These are phyloP conservation scores for Parmelia sp. DNA, from an alignment of 495 filamentous ascomycete genomes.

Conservation along the genomic window DNA sequence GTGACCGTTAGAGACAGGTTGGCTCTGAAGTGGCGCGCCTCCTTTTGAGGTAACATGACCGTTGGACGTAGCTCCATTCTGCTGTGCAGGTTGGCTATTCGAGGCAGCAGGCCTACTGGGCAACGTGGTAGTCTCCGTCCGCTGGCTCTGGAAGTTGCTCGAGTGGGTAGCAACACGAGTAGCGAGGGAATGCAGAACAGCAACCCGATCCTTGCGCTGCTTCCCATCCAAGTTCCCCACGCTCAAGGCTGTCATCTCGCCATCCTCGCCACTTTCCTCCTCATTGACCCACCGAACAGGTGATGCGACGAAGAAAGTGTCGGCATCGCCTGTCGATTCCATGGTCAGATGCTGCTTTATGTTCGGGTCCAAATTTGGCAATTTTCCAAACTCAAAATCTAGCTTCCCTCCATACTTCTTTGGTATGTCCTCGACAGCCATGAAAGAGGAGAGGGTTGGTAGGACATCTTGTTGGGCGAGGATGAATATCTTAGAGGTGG, in stretches of 20 bases:
- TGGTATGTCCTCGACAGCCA: conserved; percentile 73
- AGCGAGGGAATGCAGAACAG: conserved; percentile 20
- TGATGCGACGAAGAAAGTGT: conserved; percentile 15
- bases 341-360: conserved; percentile 17
- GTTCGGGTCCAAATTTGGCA: conserved; percentile 55
- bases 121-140: neutral
- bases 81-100: neutral
- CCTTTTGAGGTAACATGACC: neutral
- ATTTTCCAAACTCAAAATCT: conserved; percentile 69
- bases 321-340: conserved; percentile 9
- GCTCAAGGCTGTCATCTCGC: conserved; percentile 20
- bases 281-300: conserved; percentile 21
- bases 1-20: neutral
- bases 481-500: conserved; percentile 90
- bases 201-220: conserved; percentile 17
- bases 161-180: conserved; percentile 18
- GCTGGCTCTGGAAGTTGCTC: conserved; percentile 9
- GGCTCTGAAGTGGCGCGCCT: neutral
- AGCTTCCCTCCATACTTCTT: conserved; percentile 79
- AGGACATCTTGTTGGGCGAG: conserved; percentile 62
- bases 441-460: conserved; percentile 67
- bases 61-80: neutral
- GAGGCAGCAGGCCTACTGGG: conserved; percentile 9
- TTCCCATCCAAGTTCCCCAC: conserved; percentile 22
- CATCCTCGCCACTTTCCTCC: conserved; percentile 21